Percentiles rank a stretch among this genome's conserved stretches.
Conservation (phyloP, 176 grass and related monocot genomes). For the Avena atlantica region DNA sequence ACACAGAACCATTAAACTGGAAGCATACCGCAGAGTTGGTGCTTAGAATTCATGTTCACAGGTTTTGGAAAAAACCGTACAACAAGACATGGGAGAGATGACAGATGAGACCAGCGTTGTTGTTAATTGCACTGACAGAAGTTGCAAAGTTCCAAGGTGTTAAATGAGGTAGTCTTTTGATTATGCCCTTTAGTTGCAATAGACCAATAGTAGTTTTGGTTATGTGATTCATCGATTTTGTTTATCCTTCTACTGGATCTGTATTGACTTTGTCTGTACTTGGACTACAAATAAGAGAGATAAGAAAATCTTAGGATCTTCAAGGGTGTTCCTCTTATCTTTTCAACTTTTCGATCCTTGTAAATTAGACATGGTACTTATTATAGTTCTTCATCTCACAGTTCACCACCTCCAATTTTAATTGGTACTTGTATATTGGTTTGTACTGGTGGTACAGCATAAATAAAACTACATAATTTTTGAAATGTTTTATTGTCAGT, state of each 20-base stretch:
- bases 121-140: neutral
- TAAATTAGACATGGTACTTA: neutral
- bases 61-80: neutral
- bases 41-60: too few relatives aligned
- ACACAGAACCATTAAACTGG: neutral
- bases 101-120: neutral
- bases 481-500: too few relatives aligned
- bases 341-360: neutral
- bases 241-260: neutral
- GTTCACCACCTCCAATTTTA: neutral
- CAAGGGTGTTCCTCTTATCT: neutral
- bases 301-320: neutral
- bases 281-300: neutral
- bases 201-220: neutral
- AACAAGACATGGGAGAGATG: neutral
- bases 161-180: slow-evolving; percentile 35
- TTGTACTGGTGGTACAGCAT: neutral
- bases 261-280: neutral
- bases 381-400: neutral
- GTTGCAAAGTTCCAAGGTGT: neutral
- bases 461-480: neutral
- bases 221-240: neutral
- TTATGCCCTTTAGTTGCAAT: neutral
- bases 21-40: slow-evolving; percentile 3
- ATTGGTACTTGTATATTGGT: neutral